These are phyloP conservation scores for Wallacemonas sp. DNA, from an alignment of 208 protist genomes.

Conservation along the genomic window DNA sequence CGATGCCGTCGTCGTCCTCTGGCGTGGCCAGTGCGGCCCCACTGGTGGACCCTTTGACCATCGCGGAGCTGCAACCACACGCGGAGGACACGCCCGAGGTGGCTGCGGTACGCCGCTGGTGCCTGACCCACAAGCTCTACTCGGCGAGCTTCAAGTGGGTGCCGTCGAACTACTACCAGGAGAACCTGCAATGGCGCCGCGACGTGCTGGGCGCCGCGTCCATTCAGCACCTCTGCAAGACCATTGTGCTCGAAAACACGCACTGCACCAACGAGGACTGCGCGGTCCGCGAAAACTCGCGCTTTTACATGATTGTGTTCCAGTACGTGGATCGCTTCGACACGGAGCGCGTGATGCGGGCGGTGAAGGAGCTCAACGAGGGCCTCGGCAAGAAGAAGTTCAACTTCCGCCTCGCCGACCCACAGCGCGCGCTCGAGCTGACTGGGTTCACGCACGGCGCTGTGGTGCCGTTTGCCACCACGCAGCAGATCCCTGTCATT, in stretches of 20 bases:
- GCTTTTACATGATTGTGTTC: slow-evolving; percentile 84
- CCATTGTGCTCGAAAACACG: slow-evolving; percentile 93
- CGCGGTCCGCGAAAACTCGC: slow-evolving; percentile 66
- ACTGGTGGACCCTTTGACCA: slow-evolving; percentile 18
- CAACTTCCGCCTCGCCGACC: slow-evolving; percentile 79
- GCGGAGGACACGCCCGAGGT: slow-evolving; percentile 64
- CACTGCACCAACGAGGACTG: slow-evolving; percentile 79
- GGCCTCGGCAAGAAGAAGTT: slow-evolving; percentile 90
- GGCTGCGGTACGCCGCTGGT: slow-evolving; percentile 55
- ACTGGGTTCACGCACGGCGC: slow-evolving; percentile 77
- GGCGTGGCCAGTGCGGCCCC: slow-evolving; percentile 4
- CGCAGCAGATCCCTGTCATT: slow-evolving; percentile 61
- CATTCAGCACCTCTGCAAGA: slow-evolving; percentile 91
- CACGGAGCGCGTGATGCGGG: slow-evolving; percentile 58
- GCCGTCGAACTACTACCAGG: slow-evolving; percentile 86
- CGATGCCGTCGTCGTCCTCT: not conserved
- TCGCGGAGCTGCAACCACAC: slow-evolving; percentile 59
- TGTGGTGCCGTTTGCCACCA: slow-evolving; percentile 69
- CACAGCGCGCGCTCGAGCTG: slow-evolving; percentile 45
- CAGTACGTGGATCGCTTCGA: slow-evolving; percentile 87
- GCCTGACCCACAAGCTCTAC: slow-evolving; percentile 45
- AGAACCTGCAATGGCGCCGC: slow-evolving; percentile 80
- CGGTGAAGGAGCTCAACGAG: slow-evolving; percentile 64
- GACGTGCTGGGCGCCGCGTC: slow-evolving; percentile 71
- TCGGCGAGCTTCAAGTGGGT: slow-evolving; percentile 81